These are phyloP conservation scores for Citrullus colocynthis DNA, from an alignment of 306 rosid genomes.

Conservation along the genomic window DNA sequence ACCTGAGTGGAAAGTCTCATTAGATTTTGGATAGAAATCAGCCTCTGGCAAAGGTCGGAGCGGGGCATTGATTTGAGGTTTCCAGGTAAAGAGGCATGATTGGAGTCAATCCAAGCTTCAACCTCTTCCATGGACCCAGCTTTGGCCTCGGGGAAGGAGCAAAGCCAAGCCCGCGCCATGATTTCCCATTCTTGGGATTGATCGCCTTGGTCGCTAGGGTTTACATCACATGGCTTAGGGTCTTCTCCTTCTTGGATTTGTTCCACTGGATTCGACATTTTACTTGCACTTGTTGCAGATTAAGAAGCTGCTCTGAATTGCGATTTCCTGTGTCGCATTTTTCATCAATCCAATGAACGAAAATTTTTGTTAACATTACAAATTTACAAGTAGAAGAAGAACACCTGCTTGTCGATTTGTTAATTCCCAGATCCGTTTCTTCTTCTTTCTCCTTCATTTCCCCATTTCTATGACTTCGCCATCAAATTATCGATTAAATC, in stretches of 20 bases:
- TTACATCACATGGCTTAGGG: slow-evolving; percentile 20
- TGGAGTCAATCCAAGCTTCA: slow-evolving; percentile 84
- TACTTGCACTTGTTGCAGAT: not conserved
- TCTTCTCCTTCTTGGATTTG: slow-evolving; percentile 21
- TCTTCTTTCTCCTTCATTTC: too few relatives aligned
- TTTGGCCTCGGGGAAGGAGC: slow-evolving; percentile 65
- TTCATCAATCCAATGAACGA: not conserved
- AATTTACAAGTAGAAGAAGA: not conserved
- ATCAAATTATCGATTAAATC: too few relatives aligned
- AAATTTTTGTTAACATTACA: not conserved
- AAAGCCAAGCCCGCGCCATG: slow-evolving; percentile 94
- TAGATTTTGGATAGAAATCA: slow-evolving; percentile 70
- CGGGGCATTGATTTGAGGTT: slow-evolving; percentile 89
- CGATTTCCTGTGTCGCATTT: not conserved
- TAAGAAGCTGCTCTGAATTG: not conserved
- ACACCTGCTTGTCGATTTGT: not conserved
- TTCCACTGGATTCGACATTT: slow-evolving; percentile 38
- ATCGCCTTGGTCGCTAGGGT: slow-evolving; percentile 24
- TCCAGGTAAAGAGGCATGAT: slow-evolving; percentile 47
- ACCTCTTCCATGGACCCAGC: slow-evolving; percentile 73
- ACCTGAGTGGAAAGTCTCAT: slow-evolving; percentile 56
- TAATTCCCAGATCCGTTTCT: too few relatives aligned
- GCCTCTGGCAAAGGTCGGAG: slow-evolving; percentile 59
- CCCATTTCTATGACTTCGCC: too few relatives aligned
- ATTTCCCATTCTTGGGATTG: slow-evolving; percentile 77